Conservation (phyloP, 192 early-diverging fungal species). For the Rhizophagus sp. region DNA sequence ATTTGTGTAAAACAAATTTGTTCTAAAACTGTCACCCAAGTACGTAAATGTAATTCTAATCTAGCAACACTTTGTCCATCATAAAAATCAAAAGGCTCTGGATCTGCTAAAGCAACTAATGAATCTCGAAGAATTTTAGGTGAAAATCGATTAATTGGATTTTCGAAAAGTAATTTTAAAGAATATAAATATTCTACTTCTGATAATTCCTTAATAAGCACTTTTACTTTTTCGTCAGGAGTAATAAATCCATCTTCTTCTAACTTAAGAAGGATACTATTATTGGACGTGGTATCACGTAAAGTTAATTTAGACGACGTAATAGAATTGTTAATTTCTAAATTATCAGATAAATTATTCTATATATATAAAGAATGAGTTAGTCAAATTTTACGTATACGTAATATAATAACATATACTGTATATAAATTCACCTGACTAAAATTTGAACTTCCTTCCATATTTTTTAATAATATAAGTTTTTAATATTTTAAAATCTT, state of each 20-base stretch:
- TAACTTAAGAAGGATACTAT: background rate
- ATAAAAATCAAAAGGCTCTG: background rate
- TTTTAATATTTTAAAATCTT: too few relatives aligned
- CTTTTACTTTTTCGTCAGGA: background rate
- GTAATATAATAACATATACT: too few relatives aligned
- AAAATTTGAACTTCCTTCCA: too few relatives aligned
- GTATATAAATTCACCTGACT: too few relatives aligned
- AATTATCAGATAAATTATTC: too few relatives aligned
- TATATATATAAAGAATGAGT: too few relatives aligned
- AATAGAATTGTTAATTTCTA: too few relatives aligned
- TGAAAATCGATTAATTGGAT: background rate
- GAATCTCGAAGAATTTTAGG: background rate
- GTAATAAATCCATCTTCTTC: too few relatives aligned
- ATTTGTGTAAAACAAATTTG: background rate
- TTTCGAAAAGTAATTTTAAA: background rate
- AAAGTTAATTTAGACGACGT: too few relatives aligned
- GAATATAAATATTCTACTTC: background rate
- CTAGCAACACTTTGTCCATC: background rate
- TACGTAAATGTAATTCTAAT: conserved; percentile 15
- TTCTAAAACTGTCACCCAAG: background rate
- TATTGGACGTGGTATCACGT: too few relatives aligned
- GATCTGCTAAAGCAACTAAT: background rate
- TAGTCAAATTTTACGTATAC: too few relatives aligned
- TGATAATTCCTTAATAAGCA: background rate
- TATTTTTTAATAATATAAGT: too few relatives aligned